A percentile compares a stretch with the other conserved stretches of the same genome.
Evolutionary conservation across 1,139 yeast species (phyloP).

Genomic region (Candida sojae): DNA sequence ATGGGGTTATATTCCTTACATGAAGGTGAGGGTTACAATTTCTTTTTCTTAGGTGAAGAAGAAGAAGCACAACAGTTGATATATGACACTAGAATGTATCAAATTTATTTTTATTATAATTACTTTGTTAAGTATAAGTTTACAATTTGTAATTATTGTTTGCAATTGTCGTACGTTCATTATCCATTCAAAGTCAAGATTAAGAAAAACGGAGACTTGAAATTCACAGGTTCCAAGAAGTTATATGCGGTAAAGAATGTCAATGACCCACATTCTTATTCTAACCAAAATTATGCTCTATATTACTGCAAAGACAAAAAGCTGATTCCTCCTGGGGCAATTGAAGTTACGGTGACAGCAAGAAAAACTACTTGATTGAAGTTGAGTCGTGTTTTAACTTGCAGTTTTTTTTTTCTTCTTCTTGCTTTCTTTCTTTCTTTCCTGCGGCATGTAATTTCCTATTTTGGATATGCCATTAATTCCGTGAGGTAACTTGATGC

Average conservation of each 20-base stretch:
- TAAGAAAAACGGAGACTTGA: slow-evolving; percentile 2
- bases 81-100: slow-evolving; percentile 3
- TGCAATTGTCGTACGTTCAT: slow-evolving; percentile 2
- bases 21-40: slow-evolving; percentile 57
- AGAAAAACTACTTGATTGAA: neutral
- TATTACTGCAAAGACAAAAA: neutral
- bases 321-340: neutral
- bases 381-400: neutral
- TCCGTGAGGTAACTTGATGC: neutral
- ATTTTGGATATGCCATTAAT: neutral
- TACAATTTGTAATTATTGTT: neutral
- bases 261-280: slow-evolving; percentile 1
- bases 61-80: neutral
- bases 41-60: slow-evolving; percentile 28
- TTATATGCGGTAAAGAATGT: slow-evolving; percentile 1
- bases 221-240: neutral
- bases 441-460: neutral
- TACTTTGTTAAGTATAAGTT: slow-evolving; percentile 1
- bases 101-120: neutral
- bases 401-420: neutral
- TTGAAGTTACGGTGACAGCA: neutral
- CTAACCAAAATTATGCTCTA: slow-evolving; percentile 1
- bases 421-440: neutral
- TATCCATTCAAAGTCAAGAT: slow-evolving; percentile 3
- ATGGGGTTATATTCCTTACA: slow-evolving; percentile 34